Evolutionary conservation across 805 yeast species (phyloP).

Genomic region (Clavispora fructus): DNA sequence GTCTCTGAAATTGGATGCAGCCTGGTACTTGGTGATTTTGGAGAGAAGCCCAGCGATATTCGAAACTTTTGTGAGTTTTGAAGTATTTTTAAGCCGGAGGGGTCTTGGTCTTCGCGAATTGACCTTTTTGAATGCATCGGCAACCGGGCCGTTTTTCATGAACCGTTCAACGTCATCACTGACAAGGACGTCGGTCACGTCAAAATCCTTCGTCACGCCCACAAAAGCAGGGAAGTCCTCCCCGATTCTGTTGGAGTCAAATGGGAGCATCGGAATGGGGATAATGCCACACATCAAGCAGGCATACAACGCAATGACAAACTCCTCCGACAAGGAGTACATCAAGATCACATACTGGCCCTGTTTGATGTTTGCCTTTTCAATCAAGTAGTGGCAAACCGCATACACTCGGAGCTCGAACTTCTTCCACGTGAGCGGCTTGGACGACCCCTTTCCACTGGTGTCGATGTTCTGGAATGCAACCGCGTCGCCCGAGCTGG

Average conservation of each 20-base stretch:
- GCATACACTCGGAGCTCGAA: conserved; percentile 75
- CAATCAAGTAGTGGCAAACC: conserved; percentile 63
- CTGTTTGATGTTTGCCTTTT: conserved; percentile 55
- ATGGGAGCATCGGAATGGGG: conserved; percentile 70
- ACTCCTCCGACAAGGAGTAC: conserved; percentile 87
- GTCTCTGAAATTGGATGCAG: conserved; percentile 32
- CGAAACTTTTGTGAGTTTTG: conserved; percentile 46
- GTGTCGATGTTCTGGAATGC: conserved; percentile 54
- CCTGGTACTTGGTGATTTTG: conserved; percentile 40
- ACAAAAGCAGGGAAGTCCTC: conserved; percentile 71
- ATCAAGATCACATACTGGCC: conserved; percentile 76
- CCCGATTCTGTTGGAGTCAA: conserved; percentile 58
- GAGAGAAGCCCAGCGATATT: conserved; percentile 37
- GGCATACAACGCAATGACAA: conserved; percentile 75
- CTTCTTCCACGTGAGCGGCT: conserved; percentile 64
- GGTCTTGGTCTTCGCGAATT: conserved; percentile 27
- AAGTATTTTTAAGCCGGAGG: conserved; percentile 62
- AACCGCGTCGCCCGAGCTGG: conserved; percentile 68
- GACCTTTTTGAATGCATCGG: conserved; percentile 51
- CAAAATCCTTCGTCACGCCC: conserved; percentile 63
- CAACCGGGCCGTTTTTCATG: conserved; percentile 62
- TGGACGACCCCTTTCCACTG: conserved; percentile 29
- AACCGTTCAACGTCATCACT: conserved; percentile 70
- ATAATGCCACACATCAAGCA: conserved; percentile 77
- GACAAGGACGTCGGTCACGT: conserved; percentile 66